A percentile compares a stretch with the other conserved stretches of the same genome.
phyloP scores from a whole-genome alignment of 441 rosid genomes.

The Populus hybrid region DNA sequence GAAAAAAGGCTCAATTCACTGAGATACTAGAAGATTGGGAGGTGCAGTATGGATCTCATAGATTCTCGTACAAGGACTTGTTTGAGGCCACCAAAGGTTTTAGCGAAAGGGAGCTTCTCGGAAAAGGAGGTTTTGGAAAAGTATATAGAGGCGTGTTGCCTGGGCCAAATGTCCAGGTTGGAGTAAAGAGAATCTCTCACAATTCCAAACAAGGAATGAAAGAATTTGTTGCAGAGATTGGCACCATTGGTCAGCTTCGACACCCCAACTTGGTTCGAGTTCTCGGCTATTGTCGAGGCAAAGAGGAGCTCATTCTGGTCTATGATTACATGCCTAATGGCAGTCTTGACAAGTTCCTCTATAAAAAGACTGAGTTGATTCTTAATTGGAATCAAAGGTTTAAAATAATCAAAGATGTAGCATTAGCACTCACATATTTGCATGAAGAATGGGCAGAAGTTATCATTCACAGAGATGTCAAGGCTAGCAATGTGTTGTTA shows the following conservation, averaged over 20 bases:
- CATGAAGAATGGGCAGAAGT: not conserved
- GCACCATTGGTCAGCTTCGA: not conserved
- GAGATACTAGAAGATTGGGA: not conserved
- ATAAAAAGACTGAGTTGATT: no score
- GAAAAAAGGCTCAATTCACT: not conserved
- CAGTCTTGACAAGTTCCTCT: not conserved
- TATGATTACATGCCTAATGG: not conserved
- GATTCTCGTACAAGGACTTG: not conserved
- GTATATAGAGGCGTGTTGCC: not conserved
- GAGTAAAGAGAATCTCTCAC: not conserved
- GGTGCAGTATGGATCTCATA: not conserved
- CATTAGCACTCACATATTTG: not conserved
- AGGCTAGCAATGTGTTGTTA: not conserved
- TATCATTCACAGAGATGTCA: not conserved
- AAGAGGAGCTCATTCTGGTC: not conserved
- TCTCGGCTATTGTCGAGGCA: not conserved
- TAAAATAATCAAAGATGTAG: not conserved
- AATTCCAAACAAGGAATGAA: not conserved
- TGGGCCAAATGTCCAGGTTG: not conserved
- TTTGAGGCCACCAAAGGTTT: constrained; percentile 9
- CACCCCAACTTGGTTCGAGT: not conserved
- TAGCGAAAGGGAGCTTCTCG: not conserved
- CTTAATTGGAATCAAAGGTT: not conserved
- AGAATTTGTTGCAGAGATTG: not conserved
- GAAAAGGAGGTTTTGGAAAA: constrained; percentile 21